Evolutionary conservation across 495 filamentous ascomycete species (phyloP).

Genomic region (Hypoxylon fragiforme): DNA sequence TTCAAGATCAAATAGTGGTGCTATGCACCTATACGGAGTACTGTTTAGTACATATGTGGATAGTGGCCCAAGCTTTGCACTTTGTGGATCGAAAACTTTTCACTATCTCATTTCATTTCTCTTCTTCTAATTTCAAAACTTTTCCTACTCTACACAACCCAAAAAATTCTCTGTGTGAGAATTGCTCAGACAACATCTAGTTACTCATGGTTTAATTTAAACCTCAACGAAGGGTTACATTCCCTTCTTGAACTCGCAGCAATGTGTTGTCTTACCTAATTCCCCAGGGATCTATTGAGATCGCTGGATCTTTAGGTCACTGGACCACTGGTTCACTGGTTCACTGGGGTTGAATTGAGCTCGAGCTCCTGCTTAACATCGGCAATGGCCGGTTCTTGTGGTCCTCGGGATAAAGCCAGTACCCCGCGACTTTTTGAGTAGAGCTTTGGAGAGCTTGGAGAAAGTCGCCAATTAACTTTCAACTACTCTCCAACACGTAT

Average conservation of each 20-base stretch:
- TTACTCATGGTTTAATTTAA: too few species aligned
- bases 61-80: conserved; percentile 22
- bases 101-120: conserved; percentile 17
- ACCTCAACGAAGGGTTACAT: too few species aligned
- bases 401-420: conserved; percentile 15
- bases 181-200: too few species aligned
- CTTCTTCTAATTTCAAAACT: conserved; percentile 5
- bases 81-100: conserved; percentile 18
- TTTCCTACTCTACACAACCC: too few species aligned
- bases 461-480: conserved; percentile 23
- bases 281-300: too few species aligned
- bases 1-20: too few species aligned
- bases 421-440: conserved; percentile 26
- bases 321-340: conserved; percentile 12
- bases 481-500: not conserved
- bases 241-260: not conserved
- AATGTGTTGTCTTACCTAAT: too few species aligned
- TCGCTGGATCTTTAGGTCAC: conserved; percentile 16
- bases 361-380: conserved; percentile 18
- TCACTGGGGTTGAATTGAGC: too few species aligned
- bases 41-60: too few species aligned
- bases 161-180: too few species aligned
- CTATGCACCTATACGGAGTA: too few species aligned
- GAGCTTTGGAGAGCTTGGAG: conserved; percentile 17
- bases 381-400: conserved; percentile 35